These are phyloP conservation scores for Conticribra weissflogii DNA, from an alignment of 108 stramenopile species.

Conservation along the genomic window DNA sequence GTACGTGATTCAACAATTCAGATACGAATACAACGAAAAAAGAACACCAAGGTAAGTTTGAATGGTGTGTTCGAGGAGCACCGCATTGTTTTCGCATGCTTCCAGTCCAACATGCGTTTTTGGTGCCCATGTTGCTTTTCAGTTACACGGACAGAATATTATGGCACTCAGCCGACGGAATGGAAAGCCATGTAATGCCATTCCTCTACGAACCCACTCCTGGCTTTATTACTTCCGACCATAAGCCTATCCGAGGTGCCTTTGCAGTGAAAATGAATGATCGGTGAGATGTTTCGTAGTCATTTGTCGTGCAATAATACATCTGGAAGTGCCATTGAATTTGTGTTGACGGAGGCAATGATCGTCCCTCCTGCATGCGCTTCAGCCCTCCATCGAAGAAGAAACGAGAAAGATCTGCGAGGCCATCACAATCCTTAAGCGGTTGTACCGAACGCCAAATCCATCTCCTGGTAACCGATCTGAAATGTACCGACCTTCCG, in stretches of 20 bases:
- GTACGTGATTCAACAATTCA: no score
- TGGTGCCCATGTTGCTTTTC: neutral
- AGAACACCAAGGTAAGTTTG: conserved; percentile 57
- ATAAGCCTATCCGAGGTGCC: conserved; percentile 82
- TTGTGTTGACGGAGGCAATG: no score
- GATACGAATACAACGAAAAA: conserved; percentile 62
- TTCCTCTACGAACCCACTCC: conserved; percentile 63
- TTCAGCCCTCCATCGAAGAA: no score
- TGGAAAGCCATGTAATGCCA: conserved; percentile 52
- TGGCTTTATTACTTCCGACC: conserved; percentile 76
- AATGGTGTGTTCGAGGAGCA: neutral
- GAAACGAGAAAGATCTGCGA: no score
- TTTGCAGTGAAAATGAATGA: conserved; percentile 62
- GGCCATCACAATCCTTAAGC: no score
- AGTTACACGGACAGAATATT: conserved; percentile 78
- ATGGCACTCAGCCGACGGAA: conserved; percentile 64
- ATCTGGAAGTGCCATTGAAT: no score
- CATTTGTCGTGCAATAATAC: neutral
- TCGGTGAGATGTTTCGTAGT: conserved; percentile 3
- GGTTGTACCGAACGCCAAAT: conserved; percentile 34
- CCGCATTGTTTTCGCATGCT: neutral
- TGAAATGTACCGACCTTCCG: conserved; percentile 62
- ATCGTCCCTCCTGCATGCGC: no score
- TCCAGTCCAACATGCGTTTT: neutral
- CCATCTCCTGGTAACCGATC: conserved; percentile 50